Evolutionary conservation across 148 eudicot genomes (phyloP), one percentile per base, ranked within the genome.

Genomic region (Chenopodium suecicum): DNA sequence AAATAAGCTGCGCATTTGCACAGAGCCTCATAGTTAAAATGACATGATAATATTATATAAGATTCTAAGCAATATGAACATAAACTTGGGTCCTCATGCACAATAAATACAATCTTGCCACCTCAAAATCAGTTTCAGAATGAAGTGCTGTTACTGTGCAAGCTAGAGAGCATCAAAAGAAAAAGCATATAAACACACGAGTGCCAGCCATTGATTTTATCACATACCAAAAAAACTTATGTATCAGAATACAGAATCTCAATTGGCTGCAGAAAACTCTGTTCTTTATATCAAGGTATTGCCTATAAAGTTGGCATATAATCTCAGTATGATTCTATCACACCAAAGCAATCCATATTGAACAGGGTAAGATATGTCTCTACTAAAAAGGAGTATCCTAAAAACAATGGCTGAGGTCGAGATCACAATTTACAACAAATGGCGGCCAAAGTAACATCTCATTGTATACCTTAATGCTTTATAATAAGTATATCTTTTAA

Each of bases 1-100:
- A 96, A 81, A 96, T 94, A 75, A 95, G 98, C 99, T 95, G 94
- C 75, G 34, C 79, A 86, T 70, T 27, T 16, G 72, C 85, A 86
- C 25, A 79, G 80, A 79, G 44, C 48, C 34, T 56, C 77, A 60
- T 12, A 34, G 81, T 85, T 76, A 88, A 88, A 71, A 83, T 79
- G 63, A 17, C 44, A 54, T 25, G 62, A 82, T 56, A 32, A 29
- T 41, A 56, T 72, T 66, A 71, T 17, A 52, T 31, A 46, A 32
- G 7, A 44, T 44, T 46, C 41, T 56, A 29, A 78, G 74, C 73
- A 62, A 83, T 25, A 14, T 58, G 46, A 75, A 41, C 37, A 3
- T 34, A 68, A 60, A 76, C 69, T 22, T 9, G 31, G 27, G 65
- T 60, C 23, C 7, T n/a, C 56, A 63, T 50, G 77, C 27, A 74